Base-by-base conservation (phyloP, 805 yeast species). In the Metschnikowia drakensbergensis region DNA sequence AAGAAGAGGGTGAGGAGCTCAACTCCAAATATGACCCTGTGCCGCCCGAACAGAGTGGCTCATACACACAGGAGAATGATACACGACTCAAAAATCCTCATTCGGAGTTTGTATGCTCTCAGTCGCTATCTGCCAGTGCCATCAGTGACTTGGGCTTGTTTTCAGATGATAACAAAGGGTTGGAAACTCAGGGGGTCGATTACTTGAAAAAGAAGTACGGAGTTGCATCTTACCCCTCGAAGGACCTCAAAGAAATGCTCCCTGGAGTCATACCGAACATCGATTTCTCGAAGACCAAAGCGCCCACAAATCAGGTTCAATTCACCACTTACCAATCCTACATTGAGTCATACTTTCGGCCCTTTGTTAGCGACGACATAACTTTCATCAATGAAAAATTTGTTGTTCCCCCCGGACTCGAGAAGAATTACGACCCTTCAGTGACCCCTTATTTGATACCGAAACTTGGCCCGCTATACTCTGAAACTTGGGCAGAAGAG, bases 231-330 rank as follows among this genome's bases (percentile, higher is more conserved):
- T 94, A 82, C 63, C 99, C 99, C 0, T 79, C 83, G 30, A 74
- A 75, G 35, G 96, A 91, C 61, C 70, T 94, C 39, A 74, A 81
- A 54, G 85, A 82, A 47, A 66, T 86, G 52, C 71, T 94, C 29
- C 96, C 99, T 0, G 99, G 99, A 3, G 81, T 75, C 32, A 83
- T 90, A 26, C 99, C 99, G 8, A 83, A 87, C 63, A 78, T 76
- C 48, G 98, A 94, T 66, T 89, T 88, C 57, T 84, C 96, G 4
- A 81, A 82, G 53, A 81, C 84, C 10, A 92, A 91, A 60, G 63
- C 74, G 4, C 76, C 77, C 3, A 68, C 89, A 2, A 92, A 89
- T 65, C 99, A 94, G 69, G 94, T 92, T 13, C 97, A 90, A 61
- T 90, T 87, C 63, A 76, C 87, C 9, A 91, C 99, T 0, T 94